These are phyloP conservation scores for Sporobolus alterniflorus DNA, from an alignment of 202 grass and related monocot species.

Conservation along the genomic window DNA sequence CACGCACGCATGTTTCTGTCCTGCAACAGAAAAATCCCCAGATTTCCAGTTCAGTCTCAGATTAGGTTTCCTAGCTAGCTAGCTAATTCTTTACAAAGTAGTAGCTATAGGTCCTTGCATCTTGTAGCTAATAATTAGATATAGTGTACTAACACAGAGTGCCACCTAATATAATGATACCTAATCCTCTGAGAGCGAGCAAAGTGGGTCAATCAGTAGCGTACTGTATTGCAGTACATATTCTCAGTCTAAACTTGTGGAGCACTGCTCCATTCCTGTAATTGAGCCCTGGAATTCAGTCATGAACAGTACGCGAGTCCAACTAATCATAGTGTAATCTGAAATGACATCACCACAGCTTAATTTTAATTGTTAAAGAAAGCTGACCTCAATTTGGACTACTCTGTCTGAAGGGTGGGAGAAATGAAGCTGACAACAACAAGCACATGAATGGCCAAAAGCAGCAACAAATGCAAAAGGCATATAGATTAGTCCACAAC, in stretches of 20 bases:
- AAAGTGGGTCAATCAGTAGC: constrained; percentile 22
- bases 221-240: neutral
- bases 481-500: too few species aligned
- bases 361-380: too few species aligned
- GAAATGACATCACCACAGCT: too few species aligned
- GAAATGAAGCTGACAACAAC: constrained; percentile 48
- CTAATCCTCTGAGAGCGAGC: constrained; percentile 44
- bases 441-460: constrained; percentile 28
- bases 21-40: constrained; percentile 16
- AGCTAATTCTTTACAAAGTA: constrained; percentile 16
- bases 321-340: constrained; percentile 20
- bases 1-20: constrained; percentile 7
- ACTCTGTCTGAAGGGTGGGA: neutral
- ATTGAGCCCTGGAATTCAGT: constrained; percentile 17
- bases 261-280: constrained; percentile 23
- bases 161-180: constrained; percentile 45
- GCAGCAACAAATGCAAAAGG: neutral
- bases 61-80: neutral
- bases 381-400: constrained; percentile 23
- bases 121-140: constrained; percentile 24
- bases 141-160: neutral
- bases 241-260: neutral
- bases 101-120: neutral
- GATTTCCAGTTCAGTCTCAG: neutral
- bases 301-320: constrained; percentile 31